phyloP scores from a whole-genome alignment of 257 asterid genomes.

The Voacanga thouarsii region DNA sequence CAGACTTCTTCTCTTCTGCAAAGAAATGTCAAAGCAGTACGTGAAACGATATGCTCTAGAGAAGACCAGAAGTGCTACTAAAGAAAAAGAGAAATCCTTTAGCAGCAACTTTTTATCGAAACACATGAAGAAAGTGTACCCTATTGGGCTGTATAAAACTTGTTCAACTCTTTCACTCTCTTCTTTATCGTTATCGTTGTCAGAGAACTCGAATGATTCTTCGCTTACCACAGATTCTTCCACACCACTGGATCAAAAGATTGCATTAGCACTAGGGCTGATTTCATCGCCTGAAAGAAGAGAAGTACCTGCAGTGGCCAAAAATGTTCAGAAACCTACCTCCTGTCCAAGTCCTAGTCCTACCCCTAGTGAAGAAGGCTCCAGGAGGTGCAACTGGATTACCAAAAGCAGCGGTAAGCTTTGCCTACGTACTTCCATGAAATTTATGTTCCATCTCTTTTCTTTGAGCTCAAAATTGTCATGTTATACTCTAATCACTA shows the following conservation, averaged over 20 bases:
- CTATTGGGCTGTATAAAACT: slow-evolving; percentile 56
- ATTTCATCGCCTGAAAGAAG: slow-evolving; percentile 39
- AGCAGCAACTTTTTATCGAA: slow-evolving; percentile 43
- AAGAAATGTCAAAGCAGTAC: slow-evolving; percentile 47
- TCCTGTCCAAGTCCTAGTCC: slow-evolving; percentile 13
- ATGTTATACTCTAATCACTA: neutral
- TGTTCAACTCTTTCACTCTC: slow-evolving; percentile 68
- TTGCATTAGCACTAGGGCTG: slow-evolving; percentile 50
- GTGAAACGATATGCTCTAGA: slow-evolving; percentile 37
- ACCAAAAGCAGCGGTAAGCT: slow-evolving; percentile 70
- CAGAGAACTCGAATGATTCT: slow-evolving; percentile 74
- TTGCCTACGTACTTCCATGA: neutral
- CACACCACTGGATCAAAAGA: slow-evolving; percentile 51
- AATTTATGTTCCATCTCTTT: neutral
- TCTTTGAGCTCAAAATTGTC: neutral
- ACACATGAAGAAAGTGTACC: slow-evolving; percentile 66
- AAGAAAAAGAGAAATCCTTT: slow-evolving; percentile 46
- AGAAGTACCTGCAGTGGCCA: slow-evolving; percentile 21
- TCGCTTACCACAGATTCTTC: slow-evolving; percentile 50
- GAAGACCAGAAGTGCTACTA: slow-evolving; percentile 33
- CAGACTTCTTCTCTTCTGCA: slow-evolving; percentile 16
- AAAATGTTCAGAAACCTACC: slow-evolving; percentile 31
- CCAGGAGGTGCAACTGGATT: slow-evolving; percentile 81
- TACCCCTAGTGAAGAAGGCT: slow-evolving; percentile 28
- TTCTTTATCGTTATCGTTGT: slow-evolving; percentile 61